Percentiles rank a stretch among this genome's conserved stretches.
Evolutionary conservation across 1,284 basidiomycete genomes (phyloP).

Genomic region (Leccinum griseonigrum): DNA sequence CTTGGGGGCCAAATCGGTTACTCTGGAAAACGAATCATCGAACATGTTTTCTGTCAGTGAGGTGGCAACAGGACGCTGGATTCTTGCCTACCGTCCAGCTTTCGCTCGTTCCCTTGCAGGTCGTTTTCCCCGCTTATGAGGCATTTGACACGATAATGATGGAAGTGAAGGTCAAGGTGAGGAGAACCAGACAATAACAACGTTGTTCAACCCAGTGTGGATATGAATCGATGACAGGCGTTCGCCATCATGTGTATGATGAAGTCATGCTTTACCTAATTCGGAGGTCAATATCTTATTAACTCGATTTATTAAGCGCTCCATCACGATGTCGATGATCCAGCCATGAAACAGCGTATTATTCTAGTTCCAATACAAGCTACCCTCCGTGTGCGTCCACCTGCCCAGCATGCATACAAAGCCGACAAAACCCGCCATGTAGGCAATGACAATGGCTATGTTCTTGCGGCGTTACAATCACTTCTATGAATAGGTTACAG

Average conservation of each 20-base stretch:
- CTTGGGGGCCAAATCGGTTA: conserved; percentile 46
- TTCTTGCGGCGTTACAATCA: conserved; percentile 8
- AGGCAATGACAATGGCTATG: conserved; percentile 44
- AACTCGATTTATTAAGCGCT: conserved; percentile 8
- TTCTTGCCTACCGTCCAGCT: conserved; percentile 36
- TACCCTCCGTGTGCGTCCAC: conserved; percentile 38
- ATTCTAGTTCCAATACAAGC: conserved; percentile 37
- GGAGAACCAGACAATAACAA: conserved; percentile 12
- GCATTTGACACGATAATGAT: conserved; percentile 44
- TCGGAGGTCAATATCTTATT: background rate
- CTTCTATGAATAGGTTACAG: conserved; percentile 9
- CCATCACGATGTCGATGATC: conserved; percentile 6
- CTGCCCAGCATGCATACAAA: conserved; percentile 34
- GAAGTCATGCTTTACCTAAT: background rate
- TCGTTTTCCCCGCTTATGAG: conserved; percentile 62
- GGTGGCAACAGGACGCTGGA: background rate
- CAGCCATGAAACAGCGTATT: conserved; percentile 9
- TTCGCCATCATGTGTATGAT: background rate
- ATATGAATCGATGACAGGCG: background rate
- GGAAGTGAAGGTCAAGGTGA: conserved; percentile 4
- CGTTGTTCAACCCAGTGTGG: conserved; percentile 7
- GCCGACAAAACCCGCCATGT: conserved; percentile 47
- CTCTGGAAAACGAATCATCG: conserved; percentile 35
- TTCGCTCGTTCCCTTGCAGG: conserved; percentile 43
- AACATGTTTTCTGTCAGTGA: background rate